Percentiles rank a stretch among this genome's conserved stretches.
phyloP scores from a whole-genome alignment of 352 stramenopile species.

The Globisporangium okanoganense region DNA sequence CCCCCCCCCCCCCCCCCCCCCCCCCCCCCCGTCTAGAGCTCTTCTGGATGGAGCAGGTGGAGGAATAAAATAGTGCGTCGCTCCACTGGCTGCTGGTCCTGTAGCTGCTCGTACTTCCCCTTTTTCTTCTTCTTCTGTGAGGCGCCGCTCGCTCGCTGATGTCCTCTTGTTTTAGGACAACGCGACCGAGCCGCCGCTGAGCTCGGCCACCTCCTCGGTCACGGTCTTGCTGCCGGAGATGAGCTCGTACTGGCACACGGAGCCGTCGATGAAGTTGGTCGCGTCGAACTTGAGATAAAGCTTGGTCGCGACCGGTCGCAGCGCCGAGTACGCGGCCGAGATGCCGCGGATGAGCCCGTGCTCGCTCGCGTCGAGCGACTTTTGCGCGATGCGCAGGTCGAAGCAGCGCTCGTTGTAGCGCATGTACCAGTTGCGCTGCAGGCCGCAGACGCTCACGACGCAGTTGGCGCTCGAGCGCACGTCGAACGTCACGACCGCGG shows the following conservation, averaged over 20 bases:
- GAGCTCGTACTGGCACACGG: conserved; percentile 65
- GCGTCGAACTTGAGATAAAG: conserved; percentile 81
- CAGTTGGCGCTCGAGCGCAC: conserved; percentile 65
- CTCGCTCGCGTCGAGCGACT: conserved; percentile 41
- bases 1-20: too few relatives aligned
- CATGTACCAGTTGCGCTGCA: conserved; percentile 59
- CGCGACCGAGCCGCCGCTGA: conserved; percentile 2
- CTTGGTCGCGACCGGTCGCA: conserved; percentile 48
- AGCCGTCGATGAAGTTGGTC: conserved; percentile 71
- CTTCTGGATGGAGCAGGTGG: background rate
- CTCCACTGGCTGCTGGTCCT: background rate
- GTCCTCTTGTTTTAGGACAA: conserved; percentile 1
- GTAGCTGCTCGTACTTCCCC: background rate
- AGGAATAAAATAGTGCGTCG: conserved; percentile 10
- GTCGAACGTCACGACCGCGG: conserved; percentile 64
- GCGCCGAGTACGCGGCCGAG: conserved; percentile 54
- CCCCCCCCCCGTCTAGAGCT: background rate
- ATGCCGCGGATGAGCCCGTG: conserved; percentile 68
- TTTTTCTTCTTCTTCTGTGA: background rate
- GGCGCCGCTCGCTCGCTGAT: background rate
- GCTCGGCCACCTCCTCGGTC: conserved; percentile 6
- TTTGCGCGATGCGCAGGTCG: conserved; percentile 64
- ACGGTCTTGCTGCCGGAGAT: conserved; percentile 60
- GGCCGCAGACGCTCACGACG: conserved; percentile 69
- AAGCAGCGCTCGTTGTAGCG: conserved; percentile 64